These are phyloP conservation scores for Ceratobasidium sp. DNA, from an alignment of 1,284 basidiomycete genomes.

Conservation along the genomic window DNA sequence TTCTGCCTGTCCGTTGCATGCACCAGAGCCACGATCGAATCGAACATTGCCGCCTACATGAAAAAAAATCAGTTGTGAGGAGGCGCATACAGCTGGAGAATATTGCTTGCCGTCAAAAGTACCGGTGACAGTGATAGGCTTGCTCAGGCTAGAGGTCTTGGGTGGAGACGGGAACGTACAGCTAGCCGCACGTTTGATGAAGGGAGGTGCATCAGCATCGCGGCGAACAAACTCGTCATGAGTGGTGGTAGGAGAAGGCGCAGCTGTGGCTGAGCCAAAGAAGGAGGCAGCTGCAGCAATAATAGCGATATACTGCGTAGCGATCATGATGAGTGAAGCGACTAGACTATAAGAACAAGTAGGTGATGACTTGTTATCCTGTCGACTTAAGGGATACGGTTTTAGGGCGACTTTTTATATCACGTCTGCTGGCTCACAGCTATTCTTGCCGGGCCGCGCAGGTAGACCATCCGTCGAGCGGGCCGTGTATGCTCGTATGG, in stretches of 20 bases:
- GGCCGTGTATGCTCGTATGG: too few relatives aligned
- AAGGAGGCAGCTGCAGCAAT: constrained; percentile 2
- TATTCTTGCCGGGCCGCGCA: too few relatives aligned
- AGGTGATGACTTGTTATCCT: not conserved
- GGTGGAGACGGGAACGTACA: constrained; percentile 53
- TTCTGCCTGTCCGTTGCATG: constrained; percentile 25
- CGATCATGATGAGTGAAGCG: constrained; percentile 8
- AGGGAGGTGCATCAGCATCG: constrained; percentile 31
- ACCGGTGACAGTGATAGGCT: constrained; percentile 51
- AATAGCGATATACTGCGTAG: constrained; percentile 2
- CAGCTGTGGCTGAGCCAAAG: constrained; percentile 10
- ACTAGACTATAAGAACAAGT: not conserved
- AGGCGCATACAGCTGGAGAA: not conserved
- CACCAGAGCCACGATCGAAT: constrained; percentile 35
- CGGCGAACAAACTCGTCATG: constrained; percentile 37
- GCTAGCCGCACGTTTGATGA: constrained; percentile 39
- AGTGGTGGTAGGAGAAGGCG: constrained; percentile 18
- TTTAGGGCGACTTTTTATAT: too few relatives aligned
- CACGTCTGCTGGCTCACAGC: too few relatives aligned
- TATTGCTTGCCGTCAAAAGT: constrained; percentile 26
- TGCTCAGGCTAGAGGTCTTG: constrained; percentile 51
- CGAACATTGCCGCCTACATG: constrained; percentile 12
- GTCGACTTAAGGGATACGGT: too few relatives aligned
- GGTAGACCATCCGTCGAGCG: too few relatives aligned
- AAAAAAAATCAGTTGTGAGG: not conserved